Evolutionary conservation across 1,284 basidiomycete genomes (phyloP), one percentile per base, ranked within the genome.

Genomic region (Xanthoconium separans): DNA sequence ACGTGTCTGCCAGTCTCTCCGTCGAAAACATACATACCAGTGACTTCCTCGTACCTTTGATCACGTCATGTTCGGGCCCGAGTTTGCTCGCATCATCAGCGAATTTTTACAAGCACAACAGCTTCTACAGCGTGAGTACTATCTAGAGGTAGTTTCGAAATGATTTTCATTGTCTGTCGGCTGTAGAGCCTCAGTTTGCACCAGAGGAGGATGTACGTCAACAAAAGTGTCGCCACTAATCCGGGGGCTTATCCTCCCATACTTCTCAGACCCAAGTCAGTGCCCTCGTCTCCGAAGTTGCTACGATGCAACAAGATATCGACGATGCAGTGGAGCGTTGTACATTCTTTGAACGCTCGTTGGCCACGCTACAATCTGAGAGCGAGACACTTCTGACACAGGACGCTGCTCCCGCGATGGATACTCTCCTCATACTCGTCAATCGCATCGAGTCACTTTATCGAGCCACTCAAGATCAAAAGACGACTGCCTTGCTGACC

Each of bases 291-390:
- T 50, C 44, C 12, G 15, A 50, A 22, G 50, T 45, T 18, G 18
- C 41, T 7, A 15, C n/a, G 3, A 58, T 61, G 37, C 59, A 58
- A 8, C 33, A 47, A 16, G 59, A 59, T n/a, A 55, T 61, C 6
- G 30, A 36, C 5, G 44, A 50, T 16, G 56, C 50, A 27, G 24
- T 24, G 3, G 39, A 15, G 11, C 41, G 44, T 12, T 48, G 48
- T 24, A 6, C 27, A n/a, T 46, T 31, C 10, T n/a, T 55, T 10
- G 57, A 61, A 33, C 4, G 3, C 7, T 30, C 16, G n/a, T 8
- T 59, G 16, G 11, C 7, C 2, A 36, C 22, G 3, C 34, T 59
- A 16, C 42, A 56, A 9, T 55, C 39, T 0, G 45, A 51, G 43
- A 51, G 43, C 6, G 57, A 51, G 12, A 20, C 10, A 2, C 45